Conservation (phyloP, 768 basidiomycete species). For the Termitomyces sp. region DNA sequence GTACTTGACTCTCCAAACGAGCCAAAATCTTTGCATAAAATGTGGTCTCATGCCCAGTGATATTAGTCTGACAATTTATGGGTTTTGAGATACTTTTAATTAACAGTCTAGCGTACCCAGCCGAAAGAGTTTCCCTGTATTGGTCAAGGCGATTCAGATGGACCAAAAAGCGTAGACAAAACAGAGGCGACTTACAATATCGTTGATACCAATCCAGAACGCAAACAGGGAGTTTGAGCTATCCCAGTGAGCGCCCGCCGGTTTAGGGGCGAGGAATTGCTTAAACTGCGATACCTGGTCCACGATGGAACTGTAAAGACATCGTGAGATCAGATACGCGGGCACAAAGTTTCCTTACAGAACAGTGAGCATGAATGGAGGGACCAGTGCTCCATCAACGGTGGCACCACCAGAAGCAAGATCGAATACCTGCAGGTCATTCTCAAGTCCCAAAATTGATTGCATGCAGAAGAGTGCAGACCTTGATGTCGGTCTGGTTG, state of each 20-base stretch:
- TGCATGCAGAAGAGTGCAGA: constrained; percentile 12
- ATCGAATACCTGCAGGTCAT: constrained; percentile 24
- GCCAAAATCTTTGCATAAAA: constrained; percentile 31
- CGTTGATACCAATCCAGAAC: constrained; percentile 66
- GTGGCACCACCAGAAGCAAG: background rate
- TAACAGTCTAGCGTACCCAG: constrained; percentile 30
- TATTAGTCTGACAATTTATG: constrained; percentile 23
- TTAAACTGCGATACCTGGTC: constrained; percentile 57
- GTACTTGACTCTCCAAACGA: constrained; percentile 26
- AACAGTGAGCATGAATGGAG: background rate
- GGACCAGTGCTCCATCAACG: background rate
- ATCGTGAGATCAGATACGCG: background rate
- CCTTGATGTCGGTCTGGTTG: constrained; percentile 50
- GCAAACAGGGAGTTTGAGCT: constrained; percentile 48
- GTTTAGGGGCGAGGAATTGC: constrained; percentile 33
- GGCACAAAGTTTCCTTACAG: background rate
- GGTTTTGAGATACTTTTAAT: background rate
- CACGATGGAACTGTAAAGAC: constrained; percentile 33
- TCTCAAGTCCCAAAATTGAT: background rate
- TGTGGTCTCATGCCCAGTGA: constrained; percentile 23
- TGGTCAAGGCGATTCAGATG: constrained; percentile 2
- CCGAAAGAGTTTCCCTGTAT: constrained; percentile 40
- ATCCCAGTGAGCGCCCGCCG: constrained; percentile 42
- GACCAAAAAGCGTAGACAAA: background rate
- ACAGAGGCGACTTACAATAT: constrained; percentile 34